Percentiles rank a stretch among this genome's conserved stretches.
Evolutionary conservation across 2,329 filamentous ascomycete genomes (phyloP).

Genomic region (Alternaria dauci): DNA sequence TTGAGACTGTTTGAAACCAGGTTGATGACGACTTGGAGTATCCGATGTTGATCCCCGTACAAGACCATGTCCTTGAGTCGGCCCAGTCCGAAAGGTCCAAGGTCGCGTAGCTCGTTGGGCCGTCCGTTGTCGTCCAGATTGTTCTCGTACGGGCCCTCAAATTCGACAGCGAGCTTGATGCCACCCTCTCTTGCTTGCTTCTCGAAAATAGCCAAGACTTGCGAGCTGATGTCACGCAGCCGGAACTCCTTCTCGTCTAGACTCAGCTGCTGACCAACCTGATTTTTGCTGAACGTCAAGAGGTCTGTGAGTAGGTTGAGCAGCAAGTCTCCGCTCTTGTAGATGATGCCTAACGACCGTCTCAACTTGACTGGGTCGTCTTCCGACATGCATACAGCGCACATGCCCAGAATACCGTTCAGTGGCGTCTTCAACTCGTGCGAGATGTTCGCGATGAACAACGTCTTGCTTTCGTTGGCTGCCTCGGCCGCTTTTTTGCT

Average conservation of each 20-base stretch:
- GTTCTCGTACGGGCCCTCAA: slow-evolving; percentile 62
- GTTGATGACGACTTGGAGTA: slow-evolving; percentile 92
- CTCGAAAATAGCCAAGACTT: slow-evolving; percentile 86
- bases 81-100: slow-evolving; percentile 72
- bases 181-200: slow-evolving; percentile 84
- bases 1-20: slow-evolving; percentile 91
- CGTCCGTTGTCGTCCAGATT: slow-evolving; percentile 50
- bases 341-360: slow-evolving; percentile 84
- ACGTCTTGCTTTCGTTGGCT: slow-evolving; percentile 96
- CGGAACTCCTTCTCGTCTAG: slow-evolving; percentile 87
- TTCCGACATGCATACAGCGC: slow-evolving; percentile 90
- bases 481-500: slow-evolving; percentile 92
- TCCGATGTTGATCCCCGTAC: slow-evolving; percentile 91
- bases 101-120: slow-evolving; percentile 60
- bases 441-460: slow-evolving; percentile 95
- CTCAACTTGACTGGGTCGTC: slow-evolving; percentile 80
- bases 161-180: slow-evolving; percentile 77
- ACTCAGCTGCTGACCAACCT: slow-evolving; percentile 83
- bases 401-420: slow-evolving; percentile 96
- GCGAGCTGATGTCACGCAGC: slow-evolving; percentile 81
- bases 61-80: slow-evolving; percentile 84
- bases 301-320: slow-evolving; percentile 88
- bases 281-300: slow-evolving; percentile 92
- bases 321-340: slow-evolving; percentile 85
- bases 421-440: slow-evolving; percentile 91